Base-by-base conservation (phyloP, 352 stramenopile genomes). In the Thraustotheca clavata region DNA sequence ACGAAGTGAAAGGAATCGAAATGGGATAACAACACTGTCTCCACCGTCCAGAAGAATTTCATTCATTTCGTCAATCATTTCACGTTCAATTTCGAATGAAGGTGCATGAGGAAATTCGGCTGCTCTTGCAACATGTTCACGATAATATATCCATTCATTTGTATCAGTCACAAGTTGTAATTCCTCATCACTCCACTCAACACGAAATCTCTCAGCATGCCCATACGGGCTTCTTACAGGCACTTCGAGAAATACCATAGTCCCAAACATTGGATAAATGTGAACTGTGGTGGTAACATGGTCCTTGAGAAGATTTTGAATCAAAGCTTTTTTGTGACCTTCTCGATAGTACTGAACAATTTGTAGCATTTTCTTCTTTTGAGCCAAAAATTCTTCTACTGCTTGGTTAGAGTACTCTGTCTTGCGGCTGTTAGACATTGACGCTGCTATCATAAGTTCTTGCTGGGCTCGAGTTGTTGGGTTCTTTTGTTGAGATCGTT, bases 261-360 rank as follows among this genome's bases (percentile, higher is more conserved):
- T 69, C 0, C 77, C 91, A 55, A 93, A 92, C 2, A 71, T 75
- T 12, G 89, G 89, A 69, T 88, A 89, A 6, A 98, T 47, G 14
- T 73, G 70, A 14, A 97, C 71, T 22, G 82, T 72, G 7, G 77
- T 94, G 8, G 89, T 97, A 61, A 97, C 83, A 60, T 90, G 90
- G 33, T 94, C 77, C 12, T 85, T 80, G 26, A 98, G 73, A 26
- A 98, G 72, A n/a, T 76, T 76, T 49, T 94, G 88, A 52, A 97
- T 84, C 38, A 98, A 78, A n/a, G 83, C 79, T 52, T 96, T 95
- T 70, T 98, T 98, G 60, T 97, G 85, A 6, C 90, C 89, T 59
- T 98, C 91, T 52, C 92, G 85, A 72, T 97, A 98, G 72, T 94
- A 93, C 18, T 87, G 79, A 12, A 98, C 75, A 33, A 98, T 75